phyloP scores from a whole-genome alignment of 1,139 yeast genomes.

The Magnusiomyces fungicola region DNA sequence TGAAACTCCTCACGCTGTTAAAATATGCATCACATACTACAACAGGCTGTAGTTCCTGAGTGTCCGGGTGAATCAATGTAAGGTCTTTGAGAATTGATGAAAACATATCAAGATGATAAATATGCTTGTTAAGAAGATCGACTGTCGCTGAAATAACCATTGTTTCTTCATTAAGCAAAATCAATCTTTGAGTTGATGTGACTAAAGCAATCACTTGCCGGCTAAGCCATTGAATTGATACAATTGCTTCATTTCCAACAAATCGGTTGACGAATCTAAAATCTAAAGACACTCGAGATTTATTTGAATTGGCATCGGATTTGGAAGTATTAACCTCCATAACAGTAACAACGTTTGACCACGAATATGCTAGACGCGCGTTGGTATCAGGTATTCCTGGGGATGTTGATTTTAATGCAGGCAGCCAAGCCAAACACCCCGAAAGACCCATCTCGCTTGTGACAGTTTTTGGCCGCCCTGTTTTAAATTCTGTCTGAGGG shows the following conservation, averaged over 20 bases:
- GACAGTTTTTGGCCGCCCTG: constrained; percentile 40
- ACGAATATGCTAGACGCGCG: constrained; percentile 58
- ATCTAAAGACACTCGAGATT: constrained; percentile 32
- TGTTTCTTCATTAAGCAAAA: constrained; percentile 37
- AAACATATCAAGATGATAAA: constrained; percentile 37
- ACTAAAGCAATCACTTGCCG: constrained; percentile 41
- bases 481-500: constrained; percentile 47
- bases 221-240: constrained; percentile 55
- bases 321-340: constrained; percentile 46
- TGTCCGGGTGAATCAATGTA: constrained; percentile 17
- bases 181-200: constrained; percentile 42
- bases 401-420: constrained; percentile 32
- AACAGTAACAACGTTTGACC: constrained; percentile 53
- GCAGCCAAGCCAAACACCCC: constrained; percentile 57
- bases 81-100: constrained; percentile 25
- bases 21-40: constrained; percentile 32
- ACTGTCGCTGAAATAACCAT: constrained; percentile 35
- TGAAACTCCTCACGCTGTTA: constrained; percentile 36
- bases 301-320: constrained; percentile 26
- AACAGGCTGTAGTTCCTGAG: constrained; percentile 19
- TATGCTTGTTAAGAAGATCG: constrained; percentile 42
- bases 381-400: constrained; percentile 18
- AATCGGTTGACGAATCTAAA: constrained; percentile 43
- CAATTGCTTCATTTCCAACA: constrained; percentile 42
- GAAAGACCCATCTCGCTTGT: constrained; percentile 34